phyloP scores from a whole-genome alignment of 768 basidiomycete genomes.

The Lenzites betulinus region DNA sequence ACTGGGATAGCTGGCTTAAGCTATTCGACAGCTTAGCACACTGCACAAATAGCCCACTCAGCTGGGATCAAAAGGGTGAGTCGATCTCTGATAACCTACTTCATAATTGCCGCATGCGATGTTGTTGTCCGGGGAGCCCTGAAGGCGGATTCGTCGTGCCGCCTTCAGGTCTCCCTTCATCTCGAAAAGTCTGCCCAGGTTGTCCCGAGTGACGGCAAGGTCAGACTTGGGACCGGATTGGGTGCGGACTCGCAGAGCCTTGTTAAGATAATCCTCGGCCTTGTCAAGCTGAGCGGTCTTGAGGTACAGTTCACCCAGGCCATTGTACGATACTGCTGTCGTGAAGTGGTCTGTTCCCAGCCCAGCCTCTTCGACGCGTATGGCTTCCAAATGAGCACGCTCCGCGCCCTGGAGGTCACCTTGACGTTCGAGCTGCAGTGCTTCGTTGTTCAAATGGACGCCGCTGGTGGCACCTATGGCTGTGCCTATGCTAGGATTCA shows the following conservation, averaged over 20 bases:
- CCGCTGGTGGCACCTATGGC: constrained; percentile 18
- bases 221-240: constrained; percentile 31
- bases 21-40: constrained; percentile 1
- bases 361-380: constrained; percentile 32
- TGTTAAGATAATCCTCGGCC: constrained; percentile 39
- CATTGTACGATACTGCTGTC: constrained; percentile 34
- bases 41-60: neutral
- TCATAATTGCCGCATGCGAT: constrained; percentile 34
- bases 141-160: constrained; percentile 34
- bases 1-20: neutral
- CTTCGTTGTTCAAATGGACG: constrained; percentile 27
- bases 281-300: constrained; percentile 37
- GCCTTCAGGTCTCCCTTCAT: constrained; percentile 33
- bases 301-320: constrained; percentile 40
- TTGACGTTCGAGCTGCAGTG: constrained; percentile 17
- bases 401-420: constrained; percentile 36
- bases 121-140: constrained; percentile 30
- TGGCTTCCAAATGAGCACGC: constrained; percentile 32
- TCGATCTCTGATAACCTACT: constrained; percentile 13
- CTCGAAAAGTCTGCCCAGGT: constrained; percentile 40
- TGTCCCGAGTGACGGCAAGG: constrained; percentile 40
- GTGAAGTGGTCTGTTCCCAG: constrained; percentile 28
- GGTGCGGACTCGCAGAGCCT: constrained; percentile 34
- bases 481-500: constrained; percentile 9
- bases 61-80: neutral